Percentiles rank a stretch among this genome's conserved stretches.
Evolutionary conservation across 257 asterid species (phyloP).

Genomic region (Solanum infundibuliforme): DNA sequence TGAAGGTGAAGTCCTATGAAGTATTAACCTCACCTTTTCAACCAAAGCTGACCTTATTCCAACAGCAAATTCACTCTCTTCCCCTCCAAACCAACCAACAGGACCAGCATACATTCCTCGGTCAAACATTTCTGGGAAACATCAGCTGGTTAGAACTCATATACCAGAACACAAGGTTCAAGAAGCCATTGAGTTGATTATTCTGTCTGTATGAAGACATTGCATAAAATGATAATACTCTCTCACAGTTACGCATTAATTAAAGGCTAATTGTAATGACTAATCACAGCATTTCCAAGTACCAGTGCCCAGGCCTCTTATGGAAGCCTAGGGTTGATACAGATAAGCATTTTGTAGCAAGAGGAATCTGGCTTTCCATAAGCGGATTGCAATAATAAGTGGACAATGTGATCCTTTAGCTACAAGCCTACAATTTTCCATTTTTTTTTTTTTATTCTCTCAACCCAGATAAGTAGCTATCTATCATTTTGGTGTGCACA

Average conservation of each 20-base stretch:
- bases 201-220: background rate
- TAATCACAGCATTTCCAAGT: background rate
- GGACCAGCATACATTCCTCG: slow-evolving; percentile 99
- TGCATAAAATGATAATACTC: background rate
- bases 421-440: background rate
- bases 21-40: slow-evolving; percentile 48
- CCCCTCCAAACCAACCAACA: slow-evolving; percentile 97
- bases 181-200: background rate
- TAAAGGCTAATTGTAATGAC: background rate
- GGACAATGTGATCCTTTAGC: background rate
- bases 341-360: background rate
- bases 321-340: background rate
- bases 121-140: slow-evolving; percentile 73
- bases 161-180: background rate
- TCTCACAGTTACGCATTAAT: background rate
- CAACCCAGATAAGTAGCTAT: background rate
- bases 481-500: background rate
- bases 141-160: background rate
- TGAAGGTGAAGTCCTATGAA: background rate
- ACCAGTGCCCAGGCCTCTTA: background rate
- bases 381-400: background rate
- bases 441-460: background rate
- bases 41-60: slow-evolving; percentile 96
- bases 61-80: slow-evolving; percentile 92
- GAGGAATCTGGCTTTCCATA: background rate